Evolutionary conservation across 208 protist species (phyloP).

Genomic region (Lotmaria passim): DNA sequence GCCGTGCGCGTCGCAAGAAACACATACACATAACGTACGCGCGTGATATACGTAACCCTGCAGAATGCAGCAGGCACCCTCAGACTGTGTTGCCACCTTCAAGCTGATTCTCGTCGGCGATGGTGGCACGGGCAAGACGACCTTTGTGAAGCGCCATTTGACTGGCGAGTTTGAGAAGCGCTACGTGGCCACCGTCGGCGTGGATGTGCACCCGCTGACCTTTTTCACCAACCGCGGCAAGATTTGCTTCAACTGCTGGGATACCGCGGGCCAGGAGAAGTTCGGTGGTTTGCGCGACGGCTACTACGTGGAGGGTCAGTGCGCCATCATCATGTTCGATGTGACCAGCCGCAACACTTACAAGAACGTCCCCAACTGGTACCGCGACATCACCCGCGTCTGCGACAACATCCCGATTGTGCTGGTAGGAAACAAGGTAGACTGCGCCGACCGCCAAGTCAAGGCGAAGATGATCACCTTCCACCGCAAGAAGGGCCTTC

Average conservation of each 20-base stretch:
- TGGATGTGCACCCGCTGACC: slow-evolving; percentile 98
- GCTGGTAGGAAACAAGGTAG: slow-evolving; percentile 99
- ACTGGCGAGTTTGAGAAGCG: slow-evolving; percentile 99
- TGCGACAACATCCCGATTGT: slow-evolving; percentile 99
- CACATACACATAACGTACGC: neutral
- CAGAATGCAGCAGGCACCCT: slow-evolving; percentile 43
- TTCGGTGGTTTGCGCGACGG: slow-evolving; percentile 99
- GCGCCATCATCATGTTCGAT: slow-evolving; percentile 99
- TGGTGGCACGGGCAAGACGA: slow-evolving; percentile 99
- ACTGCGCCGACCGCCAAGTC: slow-evolving; percentile 99
- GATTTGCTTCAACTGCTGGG: slow-evolving; percentile 99
- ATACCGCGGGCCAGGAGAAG: slow-evolving; percentile 99
- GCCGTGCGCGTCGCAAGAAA: too few relatives aligned
- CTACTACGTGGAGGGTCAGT: slow-evolving; percentile 99
- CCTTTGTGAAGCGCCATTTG: slow-evolving; percentile 99
- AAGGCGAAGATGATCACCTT: slow-evolving; percentile 99
- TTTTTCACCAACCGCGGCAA: slow-evolving; percentile 99
- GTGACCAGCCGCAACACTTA: slow-evolving; percentile 99
- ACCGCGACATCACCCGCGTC: slow-evolving; percentile 98
- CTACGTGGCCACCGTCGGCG: slow-evolving; percentile 97
- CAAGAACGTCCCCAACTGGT: slow-evolving; percentile 99
- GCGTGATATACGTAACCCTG: neutral
- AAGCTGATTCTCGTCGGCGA: slow-evolving; percentile 99
- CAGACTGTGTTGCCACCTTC: slow-evolving; percentile 90
- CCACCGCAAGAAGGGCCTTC: slow-evolving; percentile 99